Conservation (phyloP, 164 flowering plant species). For the Aristolochia californica region DNA sequence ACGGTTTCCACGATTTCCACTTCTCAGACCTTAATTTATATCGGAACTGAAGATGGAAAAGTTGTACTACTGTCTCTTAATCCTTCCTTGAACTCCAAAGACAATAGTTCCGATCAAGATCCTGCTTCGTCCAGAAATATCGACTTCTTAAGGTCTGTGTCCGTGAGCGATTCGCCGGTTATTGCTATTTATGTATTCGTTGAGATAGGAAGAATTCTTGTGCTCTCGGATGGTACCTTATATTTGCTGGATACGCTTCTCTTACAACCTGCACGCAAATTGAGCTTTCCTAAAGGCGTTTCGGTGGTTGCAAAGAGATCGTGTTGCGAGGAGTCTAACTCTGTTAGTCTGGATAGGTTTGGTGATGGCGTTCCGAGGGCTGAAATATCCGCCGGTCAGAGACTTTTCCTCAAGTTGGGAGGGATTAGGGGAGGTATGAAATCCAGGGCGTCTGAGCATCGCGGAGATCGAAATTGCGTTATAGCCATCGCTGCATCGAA, state of each 20-base stretch:
- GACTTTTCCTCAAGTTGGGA: conserved; percentile 41
- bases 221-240: conserved; percentile 41
- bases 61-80: conserved; percentile 33
- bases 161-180: conserved; percentile 26
- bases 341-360: neutral
- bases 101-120: neutral
- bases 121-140: conserved; percentile 6
- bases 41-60: conserved; percentile 52
- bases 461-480: conserved; percentile 18
- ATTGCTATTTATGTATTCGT: conserved; percentile 27
- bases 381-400: conserved; percentile 18
- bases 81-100: conserved; percentile 1
- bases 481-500: conserved; percentile 47
- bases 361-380: neutral
- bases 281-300: conserved; percentile 38
- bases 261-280: conserved; percentile 27
- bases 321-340: neutral
- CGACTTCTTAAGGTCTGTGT: conserved; percentile 21
- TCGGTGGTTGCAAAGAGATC: conserved; percentile 33
- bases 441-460: conserved; percentile 18
- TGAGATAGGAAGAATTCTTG: conserved; percentile 33
- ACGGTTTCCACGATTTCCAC: conserved; percentile 36
- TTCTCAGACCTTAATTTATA: conserved; percentile 40
- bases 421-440: conserved; percentile 36
- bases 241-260: conserved; percentile 36